Evolutionary conservation across 345 rosid species (phyloP).

Genomic region (Conringia planisiliqua): DNA sequence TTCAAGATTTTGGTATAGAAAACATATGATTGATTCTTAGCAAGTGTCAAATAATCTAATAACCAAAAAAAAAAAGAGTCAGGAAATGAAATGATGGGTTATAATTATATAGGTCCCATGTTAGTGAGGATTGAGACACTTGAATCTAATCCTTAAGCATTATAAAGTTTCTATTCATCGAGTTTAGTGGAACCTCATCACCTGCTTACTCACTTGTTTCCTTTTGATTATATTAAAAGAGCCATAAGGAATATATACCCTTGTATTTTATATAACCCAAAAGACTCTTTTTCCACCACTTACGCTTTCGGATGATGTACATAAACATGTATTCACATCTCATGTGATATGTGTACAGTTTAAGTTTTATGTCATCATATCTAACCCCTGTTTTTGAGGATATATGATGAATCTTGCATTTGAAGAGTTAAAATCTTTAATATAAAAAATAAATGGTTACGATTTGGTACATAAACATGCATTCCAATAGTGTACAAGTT

Average conservation of each 20-base stretch:
- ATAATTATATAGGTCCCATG: slow-evolving; percentile 34
- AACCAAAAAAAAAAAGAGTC: slow-evolving; percentile 19
- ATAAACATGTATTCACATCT: slow-evolving; percentile 25
- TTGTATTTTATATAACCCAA: background rate
- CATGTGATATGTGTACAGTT: slow-evolving; percentile 12
- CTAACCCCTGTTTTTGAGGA: background rate
- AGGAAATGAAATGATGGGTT: slow-evolving; percentile 28
- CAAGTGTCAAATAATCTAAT: slow-evolving; percentile 20
- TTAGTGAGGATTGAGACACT: slow-evolving; percentile 28
- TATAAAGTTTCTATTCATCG: slow-evolving; percentile 28
- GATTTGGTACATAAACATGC: background rate
- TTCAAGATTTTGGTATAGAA: background rate
- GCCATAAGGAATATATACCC: slow-evolving; percentile 34
- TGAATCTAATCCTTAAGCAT: slow-evolving; percentile 37
- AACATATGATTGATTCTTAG: slow-evolving; percentile 22
- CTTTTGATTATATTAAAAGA: slow-evolving; percentile 4
- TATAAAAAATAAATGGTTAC: background rate
- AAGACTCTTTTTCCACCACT: slow-evolving; percentile 20
- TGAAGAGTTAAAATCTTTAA: background rate
- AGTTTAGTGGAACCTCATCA: slow-evolving; percentile 34
- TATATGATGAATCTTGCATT: background rate
- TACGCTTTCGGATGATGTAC: slow-evolving; percentile 1
- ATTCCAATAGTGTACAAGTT: background rate
- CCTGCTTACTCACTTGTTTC: slow-evolving; percentile 25
- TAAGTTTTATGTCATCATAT: slow-evolving; percentile 10